Evolutionary conservation across 768 basidiomycete genomes (phyloP), one percentile per base, ranked within the genome.

Genomic region (Pleurotus ostreatus): DNA sequence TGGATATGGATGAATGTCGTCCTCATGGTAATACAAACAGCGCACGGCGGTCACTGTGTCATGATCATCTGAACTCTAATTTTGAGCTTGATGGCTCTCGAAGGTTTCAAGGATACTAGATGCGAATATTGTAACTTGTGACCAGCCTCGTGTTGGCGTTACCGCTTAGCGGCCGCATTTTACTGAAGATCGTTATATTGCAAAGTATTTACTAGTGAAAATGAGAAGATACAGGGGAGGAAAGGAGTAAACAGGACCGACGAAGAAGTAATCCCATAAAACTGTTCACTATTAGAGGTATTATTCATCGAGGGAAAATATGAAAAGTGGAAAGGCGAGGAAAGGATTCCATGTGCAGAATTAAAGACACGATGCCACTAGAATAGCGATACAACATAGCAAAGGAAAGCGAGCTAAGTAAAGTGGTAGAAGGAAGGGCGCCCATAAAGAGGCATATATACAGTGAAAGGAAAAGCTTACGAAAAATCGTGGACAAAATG

Each of bases 351-450:
- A 26, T 49, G 26, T n/a, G 20, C 18, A 34, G 23, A n/a, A 53
- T 40, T 39, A 53, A 41, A 53, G 39, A 53, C 23, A 41, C 12
- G 41, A 25, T 39, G 39, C 39, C 51, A 53, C 20, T 53, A 53
- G 16, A 26, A 34, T 49, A 49, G 48, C 48, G 48, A 49, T 53
- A 53, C 51, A 53, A 53, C 51, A 44, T 22, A 53, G 51, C 39
- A 13, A 34, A 41, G n/a, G 51, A 53, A 41, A 53, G 26, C 37
- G 25, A 41, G 15, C 38, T 38, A 22, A n/a, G 16, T 40, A 13
- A 23, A 41, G 39, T 23, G 22, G 48, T 26, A n/a, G 23, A 38
- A 53, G 39, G 38, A 23, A 20, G 39, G 22, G 18, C 23, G 25
- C n/a, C 11, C 22, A 22, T n/a, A 23, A 40, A 23, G n/a, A 53